Evolutionary conservation across 1,284 basidiomycete species (phyloP).

Genomic region (Pholiota adiposa): DNA sequence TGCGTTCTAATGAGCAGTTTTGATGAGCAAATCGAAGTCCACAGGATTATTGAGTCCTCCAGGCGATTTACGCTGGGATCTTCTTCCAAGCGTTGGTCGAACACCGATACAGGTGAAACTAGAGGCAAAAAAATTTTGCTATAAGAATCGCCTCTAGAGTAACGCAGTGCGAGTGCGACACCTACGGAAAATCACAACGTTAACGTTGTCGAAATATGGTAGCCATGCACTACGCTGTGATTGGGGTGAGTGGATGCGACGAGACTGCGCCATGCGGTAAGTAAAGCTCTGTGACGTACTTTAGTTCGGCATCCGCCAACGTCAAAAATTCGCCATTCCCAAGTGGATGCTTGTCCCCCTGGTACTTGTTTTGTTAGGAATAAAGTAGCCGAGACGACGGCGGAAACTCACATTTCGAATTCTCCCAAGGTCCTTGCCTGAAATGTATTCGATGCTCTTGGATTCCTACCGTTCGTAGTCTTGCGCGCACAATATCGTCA

Average conservation of each 20-base stretch:
- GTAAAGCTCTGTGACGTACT: slow-evolving; percentile 38
- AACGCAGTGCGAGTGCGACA: slow-evolving; percentile 17
- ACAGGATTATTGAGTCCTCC: slow-evolving; percentile 62
- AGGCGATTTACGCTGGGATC: slow-evolving; percentile 62
- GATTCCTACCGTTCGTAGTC: slow-evolving; percentile 62
- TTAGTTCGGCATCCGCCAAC: slow-evolving; percentile 63
- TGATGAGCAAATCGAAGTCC: slow-evolving; percentile 62
- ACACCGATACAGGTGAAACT: slow-evolving; percentile 56
- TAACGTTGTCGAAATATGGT: slow-evolving; percentile 64
- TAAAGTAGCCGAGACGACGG: slow-evolving; percentile 3
- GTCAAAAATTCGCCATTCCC: slow-evolving; percentile 70
- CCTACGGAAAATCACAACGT: slow-evolving; percentile 51
- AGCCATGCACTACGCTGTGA: slow-evolving; percentile 62
- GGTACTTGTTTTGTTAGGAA: slow-evolving; percentile 14
- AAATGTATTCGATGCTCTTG: slow-evolving; percentile 58
- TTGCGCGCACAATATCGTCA: slow-evolving; percentile 66
- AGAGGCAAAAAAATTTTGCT: slow-evolving; percentile 5
- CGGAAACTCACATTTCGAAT: slow-evolving; percentile 32
- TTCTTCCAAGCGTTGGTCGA: slow-evolving; percentile 66
- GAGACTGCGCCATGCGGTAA: neutral
- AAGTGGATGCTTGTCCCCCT: slow-evolving; percentile 39
- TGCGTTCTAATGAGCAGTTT: slow-evolving; percentile 56
- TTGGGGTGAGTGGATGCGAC: slow-evolving; percentile 5
- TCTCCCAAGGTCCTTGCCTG: slow-evolving; percentile 45
- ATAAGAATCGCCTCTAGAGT: slow-evolving; percentile 24